Conservation (phyloP, 805 yeast species). For the Ogataea siamensis region DNA sequence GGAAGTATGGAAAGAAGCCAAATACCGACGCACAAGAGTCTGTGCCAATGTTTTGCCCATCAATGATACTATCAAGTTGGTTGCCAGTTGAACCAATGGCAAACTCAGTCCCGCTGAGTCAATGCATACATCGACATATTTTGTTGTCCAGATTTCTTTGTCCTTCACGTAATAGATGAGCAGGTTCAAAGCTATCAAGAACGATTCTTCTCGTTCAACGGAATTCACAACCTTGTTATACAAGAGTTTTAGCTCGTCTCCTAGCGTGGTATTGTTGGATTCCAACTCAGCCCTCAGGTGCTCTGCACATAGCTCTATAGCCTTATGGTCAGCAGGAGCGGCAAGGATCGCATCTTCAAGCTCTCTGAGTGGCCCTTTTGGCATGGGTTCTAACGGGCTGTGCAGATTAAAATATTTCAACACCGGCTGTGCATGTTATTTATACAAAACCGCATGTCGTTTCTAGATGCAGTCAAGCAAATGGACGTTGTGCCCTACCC, state of each 20-base stretch:
- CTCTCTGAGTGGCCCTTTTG: slow-evolving; percentile 3
- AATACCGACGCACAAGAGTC: slow-evolving; percentile 23
- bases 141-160: slow-evolving; percentile 47
- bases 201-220: slow-evolving; percentile 36
- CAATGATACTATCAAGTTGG: slow-evolving; percentile 10
- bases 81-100: slow-evolving; percentile 24
- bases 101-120: slow-evolving; percentile 56
- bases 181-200: slow-evolving; percentile 38
- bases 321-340: not conserved
- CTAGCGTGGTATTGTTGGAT: slow-evolving; percentile 1
- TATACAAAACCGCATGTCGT: slow-evolving; percentile 16
- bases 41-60: slow-evolving; percentile 16
- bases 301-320: not conserved
- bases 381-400: slow-evolving; percentile 1
- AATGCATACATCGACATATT: slow-evolving; percentile 48
- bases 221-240: slow-evolving; percentile 19
- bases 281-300: not conserved
- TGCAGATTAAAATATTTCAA: slow-evolving; percentile 3
- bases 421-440: slow-evolving; percentile 9
- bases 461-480: slow-evolving; percentile 28
- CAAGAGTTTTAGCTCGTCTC: slow-evolving; percentile 3
- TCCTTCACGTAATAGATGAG: slow-evolving; percentile 34
- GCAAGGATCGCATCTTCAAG: slow-evolving; percentile 4
- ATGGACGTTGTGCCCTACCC: slow-evolving; percentile 35
- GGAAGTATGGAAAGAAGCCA: slow-evolving; percentile 18